Conservation (phyloP, 768 basidiomycete species). For the Ephemerocybe angulata region DNA sequence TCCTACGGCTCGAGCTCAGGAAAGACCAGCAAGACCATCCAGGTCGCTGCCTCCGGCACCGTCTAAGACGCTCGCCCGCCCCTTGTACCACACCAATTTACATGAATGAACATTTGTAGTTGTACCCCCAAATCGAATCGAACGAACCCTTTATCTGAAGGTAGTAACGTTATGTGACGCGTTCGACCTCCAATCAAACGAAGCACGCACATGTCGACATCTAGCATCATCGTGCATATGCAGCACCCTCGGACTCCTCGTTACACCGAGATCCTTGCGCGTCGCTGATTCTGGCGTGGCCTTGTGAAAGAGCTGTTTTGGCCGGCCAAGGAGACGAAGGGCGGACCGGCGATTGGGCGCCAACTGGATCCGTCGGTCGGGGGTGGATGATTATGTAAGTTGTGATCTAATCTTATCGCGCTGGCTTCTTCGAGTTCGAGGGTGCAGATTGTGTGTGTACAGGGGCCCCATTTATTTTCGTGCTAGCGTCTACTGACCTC, state of each 20-base stretch:
- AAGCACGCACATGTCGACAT: neutral
- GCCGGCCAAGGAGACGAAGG: too few relatives aligned
- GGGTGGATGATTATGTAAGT: too few relatives aligned
- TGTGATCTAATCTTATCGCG: too few relatives aligned
- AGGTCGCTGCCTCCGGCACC: constrained; percentile 54
- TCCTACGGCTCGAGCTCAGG: constrained; percentile 35
- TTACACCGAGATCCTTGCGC: neutral
- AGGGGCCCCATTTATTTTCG: too few relatives aligned
- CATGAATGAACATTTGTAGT: neutral
- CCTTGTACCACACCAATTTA: neutral
- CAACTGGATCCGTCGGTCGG: too few relatives aligned
- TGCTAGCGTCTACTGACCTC: too few relatives aligned
- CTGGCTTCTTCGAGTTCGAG: too few relatives aligned
- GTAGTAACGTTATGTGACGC: neutral
- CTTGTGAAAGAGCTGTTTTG: too few relatives aligned
- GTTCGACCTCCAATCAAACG: neutral
- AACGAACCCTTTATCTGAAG: neutral
- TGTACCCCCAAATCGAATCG: neutral
- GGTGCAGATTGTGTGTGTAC: too few relatives aligned
- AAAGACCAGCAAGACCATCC: constrained; percentile 40
- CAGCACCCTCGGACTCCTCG: neutral
- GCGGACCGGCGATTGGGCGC: too few relatives aligned
- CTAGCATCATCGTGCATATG: neutral
- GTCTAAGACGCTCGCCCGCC: constrained; percentile 23
- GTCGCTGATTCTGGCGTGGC: too few relatives aligned